Evolutionary conservation across 768 basidiomycete species (phyloP), one percentile per base, ranked within the genome.

Genomic region (Boletus bicolor): DNA sequence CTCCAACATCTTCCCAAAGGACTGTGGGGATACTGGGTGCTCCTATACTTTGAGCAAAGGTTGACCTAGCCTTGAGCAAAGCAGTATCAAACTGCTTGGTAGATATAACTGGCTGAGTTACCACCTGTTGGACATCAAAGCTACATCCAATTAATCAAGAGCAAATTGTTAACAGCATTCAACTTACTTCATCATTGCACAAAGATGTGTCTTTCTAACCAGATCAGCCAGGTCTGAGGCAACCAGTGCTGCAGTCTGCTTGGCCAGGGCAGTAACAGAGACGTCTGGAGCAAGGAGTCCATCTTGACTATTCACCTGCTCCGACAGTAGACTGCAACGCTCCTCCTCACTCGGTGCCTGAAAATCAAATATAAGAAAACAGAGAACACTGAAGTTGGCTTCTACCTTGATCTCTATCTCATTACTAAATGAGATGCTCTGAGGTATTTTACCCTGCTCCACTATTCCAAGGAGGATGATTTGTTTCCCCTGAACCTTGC

Each of bases 1-100:
- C 97, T 28, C 97, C 97, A 12, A 99, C 89, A 68, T 99, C 97
- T 69, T 98, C 93, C 97, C 97, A 99, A 0, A 88, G 82, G 1
- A 99, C 94, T 59, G 80, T 88, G 1, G 97, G 97, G 36, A 99
- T 99, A 62, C 89, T 94, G 0, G 97, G 97, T 26, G 93, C 93
- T n/a, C 95, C 96, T 56, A 98, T 96, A 65, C 82, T 92, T 67
- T 94, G 91, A 8, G 91, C 89, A 70, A 95, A 95, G 0, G 88
- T 81, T 10, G 81, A 74, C 51, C 93, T 78, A 12, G 89, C 88
- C 57, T 85, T 81, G 12, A 78, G 77, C 19, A 98, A 76, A 0
- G 92, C 93, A 15, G 61, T 54, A 4, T 87, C 81, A 63, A 98
- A 87, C 66, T 98, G 93, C 41, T 76, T 76, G 0, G 78, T 77